Conservation (phyloP, 73 alveolate species). For the Loxodes magnus region DNA sequence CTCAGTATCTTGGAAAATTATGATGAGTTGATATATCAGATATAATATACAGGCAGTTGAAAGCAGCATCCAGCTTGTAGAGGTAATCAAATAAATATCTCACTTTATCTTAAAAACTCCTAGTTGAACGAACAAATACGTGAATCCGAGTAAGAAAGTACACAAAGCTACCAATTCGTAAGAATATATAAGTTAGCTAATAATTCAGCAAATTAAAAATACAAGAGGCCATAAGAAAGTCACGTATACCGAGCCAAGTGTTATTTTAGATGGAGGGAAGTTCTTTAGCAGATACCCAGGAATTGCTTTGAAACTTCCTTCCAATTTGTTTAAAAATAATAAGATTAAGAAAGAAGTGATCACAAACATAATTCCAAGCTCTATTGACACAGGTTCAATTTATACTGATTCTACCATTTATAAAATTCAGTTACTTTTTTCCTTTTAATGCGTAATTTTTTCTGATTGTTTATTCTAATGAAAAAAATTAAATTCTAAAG, state of each 20-base stretch:
- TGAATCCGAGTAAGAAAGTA: constrained; percentile 24
- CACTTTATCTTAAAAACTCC: constrained; percentile 41
- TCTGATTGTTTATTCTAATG: too few species aligned
- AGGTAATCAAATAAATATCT: constrained; percentile 24
- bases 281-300: not conserved
- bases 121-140: constrained; percentile 21
- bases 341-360: too few species aligned
- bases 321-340: too few species aligned
- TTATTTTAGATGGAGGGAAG: not conserved
- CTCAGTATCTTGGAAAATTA: constrained; percentile 16
- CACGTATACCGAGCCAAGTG: not conserved
- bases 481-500: too few species aligned
- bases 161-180: too few species aligned
- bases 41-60: constrained; percentile 16
- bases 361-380: too few species aligned
- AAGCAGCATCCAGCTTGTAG: constrained; percentile 7
- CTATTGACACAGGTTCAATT: too few species aligned
- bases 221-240: not conserved
- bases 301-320: not conserved
- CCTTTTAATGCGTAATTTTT: too few species aligned
- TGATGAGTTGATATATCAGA: constrained; percentile 19
- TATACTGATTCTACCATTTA: too few species aligned
- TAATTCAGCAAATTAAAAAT: constrained; percentile 3
- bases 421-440: too few species aligned
- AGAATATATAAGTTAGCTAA: too few species aligned